Base-by-base conservation (phyloP, 495 filamentous ascomycete genomes). In the Apiosordaria backusii region DNA sequence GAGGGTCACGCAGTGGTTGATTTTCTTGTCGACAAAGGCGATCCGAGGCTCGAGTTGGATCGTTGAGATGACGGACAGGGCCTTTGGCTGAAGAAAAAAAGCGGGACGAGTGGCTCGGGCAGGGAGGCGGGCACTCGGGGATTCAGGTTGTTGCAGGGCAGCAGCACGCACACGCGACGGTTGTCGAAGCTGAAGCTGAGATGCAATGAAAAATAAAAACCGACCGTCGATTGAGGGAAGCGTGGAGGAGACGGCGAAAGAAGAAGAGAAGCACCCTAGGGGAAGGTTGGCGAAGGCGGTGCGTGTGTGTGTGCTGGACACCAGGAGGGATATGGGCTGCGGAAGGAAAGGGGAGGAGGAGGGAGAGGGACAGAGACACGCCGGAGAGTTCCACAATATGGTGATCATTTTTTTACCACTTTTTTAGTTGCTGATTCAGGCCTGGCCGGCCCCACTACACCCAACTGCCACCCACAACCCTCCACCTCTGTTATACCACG, bases 241-340 rank as follows among this genome's bases (percentile, higher is more conserved):
- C 61, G 22, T 26, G 59, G 27, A 53, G 60, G 66, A 67, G 71
- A 71, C 68, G 69, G 61, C 71, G 65, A 75, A 68, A 74, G 73
- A 68, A 74, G 73, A 77, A 75, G 68, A 76, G 70, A 71, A 72
- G 74, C 72, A 73, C 73, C 75, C 72, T 66, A 40, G 64, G 72
- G 75, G 74, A 71, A 64, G 55, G 35, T 77, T 77, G 75, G 67
- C 75, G 70, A 68, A 75, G 75, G 75, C 75, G 75, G 75, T 74
- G 75, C 75, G 75, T 70, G 59, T 72, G 64, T 67, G 72, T 66
- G 65, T 68, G 70, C 67, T 57, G 64, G 35, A 45, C 35, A 45
- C 35, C 35, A 15, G 45, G 58, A 61, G 52, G 65, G 61, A 57
- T 23, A 62, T 59, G 60, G 65, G 65, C 35, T 61, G 63, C 52